Base-by-base conservation (phyloP, 1,139 yeast genomes). In the Saccharomycopsis hybrid region DNA sequence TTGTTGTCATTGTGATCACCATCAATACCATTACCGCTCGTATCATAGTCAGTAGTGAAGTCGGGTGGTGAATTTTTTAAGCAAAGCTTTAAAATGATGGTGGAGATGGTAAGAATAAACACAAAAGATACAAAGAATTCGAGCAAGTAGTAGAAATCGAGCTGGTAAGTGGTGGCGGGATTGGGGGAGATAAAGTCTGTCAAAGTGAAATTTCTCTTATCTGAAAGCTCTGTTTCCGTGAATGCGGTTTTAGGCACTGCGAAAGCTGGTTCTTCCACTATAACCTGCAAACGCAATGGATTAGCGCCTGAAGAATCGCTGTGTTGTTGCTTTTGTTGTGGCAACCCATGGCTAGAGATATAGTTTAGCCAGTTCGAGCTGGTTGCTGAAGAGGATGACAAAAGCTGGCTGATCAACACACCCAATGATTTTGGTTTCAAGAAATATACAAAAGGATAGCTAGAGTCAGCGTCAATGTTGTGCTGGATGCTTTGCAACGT, bases 91-190 rank as follows among this genome's bases (percentile, higher is more conserved):
- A 74, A 58, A 41, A 68, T 57, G 2, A 73, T 54, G 11, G 66
- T 63, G 0, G 73, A 63, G 25, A 66, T 57, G 8, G 76, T 71
- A 3, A 72, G 52, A 28, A 73, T 64, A 54, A 76, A 71, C 2
- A 68, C 58, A 37, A 76, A 51, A 5, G 72, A 66, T 1, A 76
- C 65, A 9, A 69, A 52, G 54, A 74, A 72, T 58, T 77, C 80
- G 43, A 74, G 55, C 3, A 72, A 55, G 52, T 69, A 72, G 50
- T 63, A 67, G n/a, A 64, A 54, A 56, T 72, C 75, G 55, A 69
- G 69, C 43, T 62, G 64, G 58, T 67, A 68, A 9, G 65, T 58
- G 2, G 65, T 57, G 24, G 53, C 49, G 9, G 58, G 54, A n/a
- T 55, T 56, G 43, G 48, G n/a, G n/a, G n/a, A n/a, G n/a, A n/a